phyloP scores from a whole-genome alignment of 306 rosid genomes.

The Rosa lucieae region DNA sequence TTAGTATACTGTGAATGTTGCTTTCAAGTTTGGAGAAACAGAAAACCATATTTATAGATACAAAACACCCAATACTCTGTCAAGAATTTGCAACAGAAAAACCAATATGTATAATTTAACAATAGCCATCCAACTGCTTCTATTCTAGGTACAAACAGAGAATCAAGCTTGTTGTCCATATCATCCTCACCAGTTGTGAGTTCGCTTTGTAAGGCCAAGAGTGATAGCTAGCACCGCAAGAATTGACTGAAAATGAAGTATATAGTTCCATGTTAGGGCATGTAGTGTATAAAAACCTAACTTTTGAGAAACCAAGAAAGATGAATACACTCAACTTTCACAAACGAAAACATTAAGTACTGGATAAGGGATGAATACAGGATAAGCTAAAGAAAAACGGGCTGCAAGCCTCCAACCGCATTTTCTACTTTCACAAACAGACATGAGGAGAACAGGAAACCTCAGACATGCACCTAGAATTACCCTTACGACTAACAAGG shows the following conservation, averaged over 20 bases:
- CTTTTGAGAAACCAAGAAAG: neutral
- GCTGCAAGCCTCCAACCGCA: neutral
- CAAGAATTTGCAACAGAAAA: neutral
- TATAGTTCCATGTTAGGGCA: constrained; percentile 17
- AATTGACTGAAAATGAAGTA: constrained; percentile 46
- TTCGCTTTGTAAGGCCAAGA: constrained; percentile 43
- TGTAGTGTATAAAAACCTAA: neutral
- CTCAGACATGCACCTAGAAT: neutral
- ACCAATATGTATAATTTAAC: neutral
- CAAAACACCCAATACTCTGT: neutral
- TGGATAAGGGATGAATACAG: neutral
- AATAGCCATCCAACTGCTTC: neutral
- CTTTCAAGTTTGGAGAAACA: neutral
- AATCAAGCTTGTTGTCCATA: neutral
- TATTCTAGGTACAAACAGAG: too few relatives aligned
- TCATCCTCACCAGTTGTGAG: constrained; percentile 36
- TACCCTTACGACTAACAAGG: neutral
- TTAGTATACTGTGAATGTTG: neutral
- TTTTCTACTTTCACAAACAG: neutral
- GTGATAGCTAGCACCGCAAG: constrained; percentile 49
- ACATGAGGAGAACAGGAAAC: neutral
- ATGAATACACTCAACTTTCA: neutral
- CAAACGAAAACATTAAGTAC: neutral
- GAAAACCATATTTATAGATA: neutral
- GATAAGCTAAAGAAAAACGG: neutral